Conservation (phyloP, 176 grass and related monocot genomes). For the Areca catechu region DNA sequence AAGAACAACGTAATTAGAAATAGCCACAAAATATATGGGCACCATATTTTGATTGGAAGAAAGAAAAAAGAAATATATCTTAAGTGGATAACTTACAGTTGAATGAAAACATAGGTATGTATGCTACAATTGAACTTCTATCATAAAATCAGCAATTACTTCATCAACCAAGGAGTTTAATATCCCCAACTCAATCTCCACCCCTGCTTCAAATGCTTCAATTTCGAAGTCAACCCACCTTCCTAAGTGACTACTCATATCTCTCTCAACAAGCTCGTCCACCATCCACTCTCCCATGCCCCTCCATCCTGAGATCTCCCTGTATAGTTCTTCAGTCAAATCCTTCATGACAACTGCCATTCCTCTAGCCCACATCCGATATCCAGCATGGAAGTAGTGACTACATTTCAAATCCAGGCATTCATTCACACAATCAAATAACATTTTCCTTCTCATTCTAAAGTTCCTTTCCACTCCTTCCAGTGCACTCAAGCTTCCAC, state of each 20-base stretch:
- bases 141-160: constrained; percentile 47
- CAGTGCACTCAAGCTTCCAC: constrained; percentile 17
- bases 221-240: constrained; percentile 59
- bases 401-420: constrained; percentile 42
- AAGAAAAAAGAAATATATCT: too few species aligned
- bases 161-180: constrained; percentile 60
- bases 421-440: constrained; percentile 59
- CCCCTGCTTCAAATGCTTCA: constrained; percentile 44
- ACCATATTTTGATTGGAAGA: too few species aligned
- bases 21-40: too few species aligned
- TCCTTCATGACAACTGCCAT: constrained; percentile 19
- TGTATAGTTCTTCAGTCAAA: constrained; percentile 31
- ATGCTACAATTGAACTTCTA: constrained; percentile 15
- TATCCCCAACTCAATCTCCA: constrained; percentile 44
- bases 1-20: too few species aligned
- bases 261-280: constrained; percentile 68
- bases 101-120: neutral
- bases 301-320: constrained; percentile 51
- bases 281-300: constrained; percentile 50
- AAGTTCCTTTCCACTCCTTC: constrained; percentile 17
- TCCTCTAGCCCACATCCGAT: constrained; percentile 67
- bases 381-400: constrained; percentile 58
- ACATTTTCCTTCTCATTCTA: constrained; percentile 27
- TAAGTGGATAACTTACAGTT: constrained; percentile 24
- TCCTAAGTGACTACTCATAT: constrained; percentile 63